Evolutionary conservation across 768 basidiomycete species (phyloP).

Genomic region (Cyclocybe cylindracea): DNA sequence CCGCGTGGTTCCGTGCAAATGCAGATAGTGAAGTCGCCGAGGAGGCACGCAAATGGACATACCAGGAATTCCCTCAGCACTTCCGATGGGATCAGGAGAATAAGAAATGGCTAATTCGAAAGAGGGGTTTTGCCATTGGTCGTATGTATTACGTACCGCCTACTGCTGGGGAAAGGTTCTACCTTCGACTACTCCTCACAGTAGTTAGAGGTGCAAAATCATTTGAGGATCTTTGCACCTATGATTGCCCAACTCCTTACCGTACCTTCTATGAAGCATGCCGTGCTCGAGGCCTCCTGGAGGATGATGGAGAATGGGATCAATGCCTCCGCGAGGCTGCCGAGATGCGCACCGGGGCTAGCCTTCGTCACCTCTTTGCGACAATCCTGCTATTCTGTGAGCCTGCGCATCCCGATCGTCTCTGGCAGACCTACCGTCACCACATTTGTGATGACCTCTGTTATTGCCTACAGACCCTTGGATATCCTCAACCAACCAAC

Average conservation of each 20-base stretch:
- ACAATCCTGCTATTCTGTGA: constrained; percentile 28
- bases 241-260: constrained; percentile 23
- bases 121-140: constrained; percentile 36
- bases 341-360: constrained; percentile 30
- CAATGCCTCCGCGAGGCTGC: constrained; percentile 37
- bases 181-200: constrained; percentile 40
- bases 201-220: constrained; percentile 34
- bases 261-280: constrained; percentile 46
- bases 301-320: constrained; percentile 46
- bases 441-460: constrained; percentile 44
- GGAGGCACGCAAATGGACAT: constrained; percentile 17
- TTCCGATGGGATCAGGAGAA: constrained; percentile 11
- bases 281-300: constrained; percentile 38
- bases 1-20: constrained; percentile 37
- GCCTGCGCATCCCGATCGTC: constrained; percentile 29
- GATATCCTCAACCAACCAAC: constrained; percentile 20
- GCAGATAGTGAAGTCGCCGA: neutral
- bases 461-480: constrained; percentile 15
- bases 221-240: constrained; percentile 24
- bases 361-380: constrained; percentile 34
- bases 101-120: constrained; percentile 26
- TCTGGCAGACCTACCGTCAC: constrained; percentile 37
- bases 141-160: constrained; percentile 41
- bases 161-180: constrained; percentile 37
- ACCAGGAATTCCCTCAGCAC: constrained; percentile 37